Base-by-base conservation (phyloP, 2,329 filamentous ascomycete genomes). In the Fusarium liriodendri region DNA sequence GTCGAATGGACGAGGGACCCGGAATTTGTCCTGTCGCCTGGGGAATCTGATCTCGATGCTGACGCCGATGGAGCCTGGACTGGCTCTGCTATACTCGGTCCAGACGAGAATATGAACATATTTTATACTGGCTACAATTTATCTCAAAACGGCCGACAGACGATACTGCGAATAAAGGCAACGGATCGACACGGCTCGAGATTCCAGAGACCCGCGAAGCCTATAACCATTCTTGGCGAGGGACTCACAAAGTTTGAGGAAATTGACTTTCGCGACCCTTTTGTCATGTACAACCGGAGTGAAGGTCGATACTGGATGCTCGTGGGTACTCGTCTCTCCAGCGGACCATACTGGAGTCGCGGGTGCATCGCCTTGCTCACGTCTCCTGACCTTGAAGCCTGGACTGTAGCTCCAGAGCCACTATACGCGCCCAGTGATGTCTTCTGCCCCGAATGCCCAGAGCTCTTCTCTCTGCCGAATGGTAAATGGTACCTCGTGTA, bases 41-140 rank as follows among this genome's bases (percentile, higher is more conserved):
- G 76, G 16, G 69, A 71, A 0, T 63, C 72, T 8, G 32, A 38
- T 5, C 54, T 66, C 3, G 77, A 73, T 27, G 77, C 77, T 2
- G 81, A 83, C 52, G 78, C 78, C 3, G 79, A 82, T 45, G 81
- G 81, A 6, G 75, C 76, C 2, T 83, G 81, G 82, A 83, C 81
- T 16, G 81, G 82, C 7, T 78, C 76, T 14, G 81, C 80, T 1
- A 74, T 83, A 52, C 67, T 78, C 18, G 82, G 79, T 5, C 77
- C 76, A 16, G 80, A 82, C 52, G 76, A 75, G 8, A 74, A 73
- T 35, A 80, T 83, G 80, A 81, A 82, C 62, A 71, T 83, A 45
- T 82, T 83, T 64, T 83, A 83, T 71, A 83, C 82, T 11, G 82
- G 82, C 2, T 83, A 83, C 65, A 82, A 79, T 62, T 61, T 82